Evolutionary conservation across 2,329 filamentous ascomycete genomes (phyloP), one percentile per base, ranked within the genome.

Genomic region (Rutstroemia sp.): DNA sequence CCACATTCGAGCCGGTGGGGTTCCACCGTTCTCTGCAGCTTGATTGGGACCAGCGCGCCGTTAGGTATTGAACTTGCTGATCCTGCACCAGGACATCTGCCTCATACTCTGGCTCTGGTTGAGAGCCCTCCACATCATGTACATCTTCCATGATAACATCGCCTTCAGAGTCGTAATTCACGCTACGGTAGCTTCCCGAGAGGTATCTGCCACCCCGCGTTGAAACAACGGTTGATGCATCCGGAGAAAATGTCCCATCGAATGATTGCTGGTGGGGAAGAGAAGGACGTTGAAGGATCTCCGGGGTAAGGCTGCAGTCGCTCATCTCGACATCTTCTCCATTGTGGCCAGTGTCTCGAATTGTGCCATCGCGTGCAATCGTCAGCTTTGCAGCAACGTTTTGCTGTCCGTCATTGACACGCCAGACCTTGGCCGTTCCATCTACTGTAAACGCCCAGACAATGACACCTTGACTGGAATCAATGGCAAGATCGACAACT

Each of bases 401-500:
- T 17, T 53, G 16, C 17, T 51, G 50, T 8, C 63, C 66, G 57
- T 58, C 67, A 12, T 73, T 71, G 5, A 81, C 65, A 52, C 76
- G 73, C 71, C 78, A 79, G 6, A 74, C 71, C 5, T 67, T 72
- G 3, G 75, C 76, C 57, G 72, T 66, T 0, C 76, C 75, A 38
- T 72, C 64, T 1, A 69, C 68, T 16, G 71, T 69, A 61, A 82
- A 80, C 0, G 75, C 77, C 76, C 78, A 82, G n/a, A 82, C 69
- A 0, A 73, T 70, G 30, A 80, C 70, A 19, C 74, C 71, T 30
- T 63, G 72, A 49, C 60, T 71, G 59, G 71, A 78, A 64, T 74
- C 71, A 14, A 83, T 65, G 0, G 76, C 73, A 9, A 83, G 61
- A 59, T 81, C 79, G 23, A 78, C 77, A 3, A 80, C 63, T 7